These are phyloP conservation scores for Durio zibethinus DNA, from an alignment of 345 rosid species.

Conservation along the genomic window DNA sequence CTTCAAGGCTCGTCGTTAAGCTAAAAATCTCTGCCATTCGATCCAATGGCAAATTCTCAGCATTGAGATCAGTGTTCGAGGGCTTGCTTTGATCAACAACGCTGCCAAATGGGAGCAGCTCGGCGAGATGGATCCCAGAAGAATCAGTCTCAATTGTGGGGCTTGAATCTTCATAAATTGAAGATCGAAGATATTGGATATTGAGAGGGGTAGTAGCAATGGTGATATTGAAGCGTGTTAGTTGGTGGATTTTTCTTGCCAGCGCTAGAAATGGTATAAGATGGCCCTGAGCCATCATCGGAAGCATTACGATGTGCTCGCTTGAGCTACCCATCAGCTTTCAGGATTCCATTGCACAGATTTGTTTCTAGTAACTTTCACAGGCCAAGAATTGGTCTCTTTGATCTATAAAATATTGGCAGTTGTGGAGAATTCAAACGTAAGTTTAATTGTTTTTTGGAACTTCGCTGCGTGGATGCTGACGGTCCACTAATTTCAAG, in stretches of 20 bases:
- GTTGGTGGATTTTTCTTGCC: constrained; percentile 25
- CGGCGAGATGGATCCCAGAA: constrained; percentile 19
- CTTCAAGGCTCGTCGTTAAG: constrained; percentile 15
- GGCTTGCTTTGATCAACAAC: constrained; percentile 31
- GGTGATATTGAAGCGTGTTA: constrained; percentile 29
- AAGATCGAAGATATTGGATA: constrained; percentile 28
- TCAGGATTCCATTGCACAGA: too few species aligned
- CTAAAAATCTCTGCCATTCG: constrained; percentile 1
- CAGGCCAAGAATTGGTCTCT: too few species aligned
- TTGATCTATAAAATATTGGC: too few species aligned
- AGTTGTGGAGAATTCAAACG: too few species aligned
- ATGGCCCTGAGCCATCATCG: constrained; percentile 55
- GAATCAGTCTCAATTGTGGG: not conserved
- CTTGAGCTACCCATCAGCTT: not conserved
- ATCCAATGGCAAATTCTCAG: constrained; percentile 34
- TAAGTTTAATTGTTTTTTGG: too few species aligned
- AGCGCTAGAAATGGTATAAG: constrained; percentile 44
- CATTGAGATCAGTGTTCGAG: constrained; percentile 30
- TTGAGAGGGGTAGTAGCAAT: constrained; percentile 44
- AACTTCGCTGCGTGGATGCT: too few species aligned
- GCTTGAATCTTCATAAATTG: constrained; percentile 8
- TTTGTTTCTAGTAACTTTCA: too few species aligned
- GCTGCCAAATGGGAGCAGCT: constrained; percentile 30
- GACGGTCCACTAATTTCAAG: too few species aligned
- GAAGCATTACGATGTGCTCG: constrained; percentile 33